These are phyloP conservation scores for Kappamyces sp. DNA, from an alignment of 192 early-diverging fungal genomes.

Conservation along the genomic window DNA sequence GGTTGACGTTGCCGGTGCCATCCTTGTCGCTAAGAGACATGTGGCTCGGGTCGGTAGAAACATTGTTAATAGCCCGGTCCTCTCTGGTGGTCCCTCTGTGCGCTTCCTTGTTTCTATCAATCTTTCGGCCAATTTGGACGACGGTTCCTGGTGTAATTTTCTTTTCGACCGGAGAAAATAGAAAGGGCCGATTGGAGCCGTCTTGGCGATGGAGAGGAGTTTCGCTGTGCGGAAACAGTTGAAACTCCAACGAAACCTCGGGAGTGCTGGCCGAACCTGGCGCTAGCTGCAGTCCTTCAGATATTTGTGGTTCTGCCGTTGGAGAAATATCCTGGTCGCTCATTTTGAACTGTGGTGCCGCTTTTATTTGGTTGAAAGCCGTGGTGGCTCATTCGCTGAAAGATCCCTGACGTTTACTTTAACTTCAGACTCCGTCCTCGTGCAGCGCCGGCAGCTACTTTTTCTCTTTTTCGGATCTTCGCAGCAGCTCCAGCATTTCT, in stretches of 20 bases:
- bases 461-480: conserved; percentile 8
- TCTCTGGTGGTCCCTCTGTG: conserved; percentile 14
- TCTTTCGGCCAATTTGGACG: conserved; percentile 19
- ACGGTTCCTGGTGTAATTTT: conserved; percentile 13
- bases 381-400: too few relatives aligned
- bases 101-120: conserved; percentile 17
- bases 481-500: conserved; percentile 18
- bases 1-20: background rate
- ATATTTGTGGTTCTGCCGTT: too few relatives aligned
- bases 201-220: conserved; percentile 9
- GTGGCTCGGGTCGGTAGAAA: conserved; percentile 16
- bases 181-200: conserved; percentile 14
- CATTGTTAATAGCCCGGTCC: conserved; percentile 17
- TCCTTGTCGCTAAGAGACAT: conserved; percentile 5
- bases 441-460: background rate
- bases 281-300: too few relatives aligned
- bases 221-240: conserved; percentile 22
- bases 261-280: too few relatives aligned
- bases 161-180: conserved; percentile 18
- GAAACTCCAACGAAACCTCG: conserved; percentile 12
- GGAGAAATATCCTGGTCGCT: too few relatives aligned
- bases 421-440: too few relatives aligned
- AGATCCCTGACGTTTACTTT: too few relatives aligned
- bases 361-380: too few relatives aligned
- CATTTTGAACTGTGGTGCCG: too few relatives aligned